These are phyloP conservation scores for Kwoniella europaea DNA, from an alignment of 768 basidiomycete species.

Conservation along the genomic window DNA sequence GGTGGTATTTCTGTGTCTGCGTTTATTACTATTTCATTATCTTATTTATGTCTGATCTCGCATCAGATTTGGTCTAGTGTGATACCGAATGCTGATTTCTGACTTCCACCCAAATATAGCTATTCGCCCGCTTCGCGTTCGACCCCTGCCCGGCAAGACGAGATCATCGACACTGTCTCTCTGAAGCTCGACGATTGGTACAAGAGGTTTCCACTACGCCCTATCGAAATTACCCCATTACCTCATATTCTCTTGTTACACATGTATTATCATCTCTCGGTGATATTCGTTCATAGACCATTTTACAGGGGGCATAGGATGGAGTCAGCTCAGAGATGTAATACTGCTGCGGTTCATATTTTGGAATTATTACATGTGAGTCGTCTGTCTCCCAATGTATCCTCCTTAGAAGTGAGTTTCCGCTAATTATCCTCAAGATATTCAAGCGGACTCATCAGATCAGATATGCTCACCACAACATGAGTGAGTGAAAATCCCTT, in stretches of 20 bases:
- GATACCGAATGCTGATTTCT: too few species aligned
- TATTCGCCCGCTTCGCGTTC: constrained; percentile 14
- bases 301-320: constrained; percentile 23
- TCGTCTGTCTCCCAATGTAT: not conserved
- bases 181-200: constrained; percentile 29
- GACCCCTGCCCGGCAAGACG: not conserved
- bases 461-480: constrained; percentile 26
- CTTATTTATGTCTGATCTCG: too few species aligned
- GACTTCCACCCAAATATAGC: constrained; percentile 2
- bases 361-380: constrained; percentile 24
- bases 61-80: too few species aligned
- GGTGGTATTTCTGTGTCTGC: not conserved
- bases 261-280: constrained; percentile 24
- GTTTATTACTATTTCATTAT: too few species aligned
- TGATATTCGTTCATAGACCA: constrained; percentile 35
- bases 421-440: not conserved
- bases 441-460: constrained; percentile 25
- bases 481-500: constrained; percentile 20
- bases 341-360: constrained; percentile 24
- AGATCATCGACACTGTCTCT: constrained; percentile 2
- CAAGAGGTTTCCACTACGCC: constrained; percentile 19
- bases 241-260: constrained; percentile 32
- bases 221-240: constrained; percentile 23
- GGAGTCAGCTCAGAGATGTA: constrained; percentile 23
- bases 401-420: too few species aligned